A percentile compares a stretch with the other conserved stretches of the same genome.
Conservation (phyloP, 2,329 filamentous ascomycete genomes). For the Orbilia javanica region DNA sequence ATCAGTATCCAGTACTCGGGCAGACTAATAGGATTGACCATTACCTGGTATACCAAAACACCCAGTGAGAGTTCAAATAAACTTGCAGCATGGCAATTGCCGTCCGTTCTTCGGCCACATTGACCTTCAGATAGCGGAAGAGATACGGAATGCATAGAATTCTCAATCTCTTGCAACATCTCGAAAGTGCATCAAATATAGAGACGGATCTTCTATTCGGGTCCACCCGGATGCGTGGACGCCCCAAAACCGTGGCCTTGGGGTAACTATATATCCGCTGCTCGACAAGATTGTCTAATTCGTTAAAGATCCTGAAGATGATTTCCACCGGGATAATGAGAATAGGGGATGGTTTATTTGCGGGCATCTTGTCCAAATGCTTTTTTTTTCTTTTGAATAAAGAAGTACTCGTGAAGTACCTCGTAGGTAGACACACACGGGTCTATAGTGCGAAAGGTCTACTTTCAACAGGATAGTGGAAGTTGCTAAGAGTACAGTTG, state of each 20-base stretch:
- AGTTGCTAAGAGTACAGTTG: background rate
- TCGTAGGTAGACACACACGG: slow-evolving; percentile 1
- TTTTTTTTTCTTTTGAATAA: background rate
- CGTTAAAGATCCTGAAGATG: slow-evolving; percentile 31
- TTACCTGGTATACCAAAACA: slow-evolving; percentile 42
- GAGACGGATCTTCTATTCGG: background rate
- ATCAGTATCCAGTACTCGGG: background rate
- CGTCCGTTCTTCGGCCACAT: slow-evolving; percentile 18
- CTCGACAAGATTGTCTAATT: slow-evolving; percentile 5
- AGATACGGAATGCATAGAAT: slow-evolving; percentile 26
- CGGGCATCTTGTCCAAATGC: background rate
- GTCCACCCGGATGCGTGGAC: background rate
- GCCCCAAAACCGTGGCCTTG: slow-evolving; percentile 25
- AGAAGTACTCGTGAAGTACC: slow-evolving; percentile 13
- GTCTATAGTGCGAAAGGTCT: background rate
- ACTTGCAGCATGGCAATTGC: slow-evolving; percentile 10
- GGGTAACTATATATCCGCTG: slow-evolving; percentile 21
- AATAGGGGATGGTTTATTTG: background rate
- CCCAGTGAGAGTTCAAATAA: slow-evolving; percentile 13
- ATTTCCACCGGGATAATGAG: slow-evolving; percentile 32
- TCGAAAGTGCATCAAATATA: slow-evolving; percentile 41
- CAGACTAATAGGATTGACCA: background rate
- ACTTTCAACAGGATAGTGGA: background rate
- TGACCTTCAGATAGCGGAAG: slow-evolving; percentile 24
- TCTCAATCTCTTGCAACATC: slow-evolving; percentile 29